These are phyloP conservation scores for Ogataea paraovalis DNA, from an alignment of 805 yeast species.

Conservation along the genomic window DNA sequence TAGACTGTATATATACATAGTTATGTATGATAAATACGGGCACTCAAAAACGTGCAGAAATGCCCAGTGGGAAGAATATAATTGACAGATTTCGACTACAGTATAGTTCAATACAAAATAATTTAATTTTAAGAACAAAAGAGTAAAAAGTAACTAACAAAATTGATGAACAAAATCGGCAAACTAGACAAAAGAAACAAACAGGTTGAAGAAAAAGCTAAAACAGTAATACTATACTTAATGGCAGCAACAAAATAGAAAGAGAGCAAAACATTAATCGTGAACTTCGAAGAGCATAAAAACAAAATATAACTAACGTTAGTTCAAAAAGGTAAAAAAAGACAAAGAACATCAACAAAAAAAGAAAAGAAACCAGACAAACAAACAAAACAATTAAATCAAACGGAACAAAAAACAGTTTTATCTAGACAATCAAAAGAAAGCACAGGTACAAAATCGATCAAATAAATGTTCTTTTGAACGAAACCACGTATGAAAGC, in stretches of 20 bases:
- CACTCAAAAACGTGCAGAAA: too few species aligned
- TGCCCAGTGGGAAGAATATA: too few species aligned
- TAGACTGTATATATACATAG: neutral
- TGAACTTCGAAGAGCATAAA: neutral
- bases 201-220: neutral
- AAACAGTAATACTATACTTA: constrained; percentile 1
- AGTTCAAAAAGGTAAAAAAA: neutral
- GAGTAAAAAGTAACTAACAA: too few species aligned
- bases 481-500: neutral
- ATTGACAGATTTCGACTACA: neutral
- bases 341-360: constrained; percentile 1
- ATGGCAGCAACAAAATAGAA: constrained; percentile 4
- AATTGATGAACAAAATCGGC: neutral
- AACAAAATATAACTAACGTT: neutral
- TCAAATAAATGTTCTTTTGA: neutral
- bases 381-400: too few species aligned
- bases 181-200: neutral
- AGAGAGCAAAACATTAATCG: neutral
- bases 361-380: neutral
- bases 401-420: too few species aligned
- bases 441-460: neutral
- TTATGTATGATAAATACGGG: too few species aligned
- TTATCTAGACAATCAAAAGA: neutral
- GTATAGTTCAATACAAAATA: neutral
- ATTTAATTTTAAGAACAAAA: neutral